Conservation (phyloP, 768 basidiomycete species). For the Floccularia luteovirens region DNA sequence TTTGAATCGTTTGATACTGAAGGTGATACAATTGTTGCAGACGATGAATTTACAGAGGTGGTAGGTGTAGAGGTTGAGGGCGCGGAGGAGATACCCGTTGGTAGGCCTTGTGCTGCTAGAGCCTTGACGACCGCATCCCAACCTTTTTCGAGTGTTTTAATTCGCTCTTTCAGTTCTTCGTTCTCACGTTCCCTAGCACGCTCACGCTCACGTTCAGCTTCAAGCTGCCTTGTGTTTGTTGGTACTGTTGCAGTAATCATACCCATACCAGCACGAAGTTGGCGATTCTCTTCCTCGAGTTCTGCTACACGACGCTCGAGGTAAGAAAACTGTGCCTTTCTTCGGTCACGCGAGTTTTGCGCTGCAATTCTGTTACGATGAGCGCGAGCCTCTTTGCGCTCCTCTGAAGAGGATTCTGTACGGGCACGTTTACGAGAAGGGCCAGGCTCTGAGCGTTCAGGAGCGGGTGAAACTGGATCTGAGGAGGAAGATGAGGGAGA, state of each 20-base stretch:
- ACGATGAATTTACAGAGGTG: conserved; percentile 14
- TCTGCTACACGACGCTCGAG: conserved; percentile 64
- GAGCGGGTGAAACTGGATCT: conserved; percentile 11
- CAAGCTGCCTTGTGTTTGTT: conserved; percentile 12
- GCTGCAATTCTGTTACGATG: conserved; percentile 92
- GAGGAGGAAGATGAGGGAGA: conserved; percentile 17
- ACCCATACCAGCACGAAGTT: conserved; percentile 49
- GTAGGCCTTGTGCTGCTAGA: conserved; percentile 59
- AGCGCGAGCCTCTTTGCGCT: conserved; percentile 81
- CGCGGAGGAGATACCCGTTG: conserved; percentile 30
- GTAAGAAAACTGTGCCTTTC: conserved; percentile 73
- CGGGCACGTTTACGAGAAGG: conserved; percentile 74
- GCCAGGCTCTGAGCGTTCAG: conserved; percentile 22
- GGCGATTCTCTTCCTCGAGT: conserved; percentile 80
- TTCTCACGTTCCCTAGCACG: conserved; percentile 62
- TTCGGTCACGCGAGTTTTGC: conserved; percentile 86
- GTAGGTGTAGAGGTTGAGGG: conserved; percentile 14
- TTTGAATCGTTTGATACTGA: conserved; percentile 12
- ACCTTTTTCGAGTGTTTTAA: conserved; percentile 71
- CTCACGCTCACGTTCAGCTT: conserved; percentile 36
- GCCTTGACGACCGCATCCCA: conserved; percentile 80
- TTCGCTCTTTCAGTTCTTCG: conserved; percentile 65
- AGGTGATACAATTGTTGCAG: conserved; percentile 15
- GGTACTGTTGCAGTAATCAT: conserved; percentile 17
- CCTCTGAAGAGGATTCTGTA: conserved; percentile 50